Evolutionary conservation across 176 grass and related monocot species (phyloP), one percentile per base, ranked within the genome.

Genomic region (Cenchrus fungigraminus): DNA sequence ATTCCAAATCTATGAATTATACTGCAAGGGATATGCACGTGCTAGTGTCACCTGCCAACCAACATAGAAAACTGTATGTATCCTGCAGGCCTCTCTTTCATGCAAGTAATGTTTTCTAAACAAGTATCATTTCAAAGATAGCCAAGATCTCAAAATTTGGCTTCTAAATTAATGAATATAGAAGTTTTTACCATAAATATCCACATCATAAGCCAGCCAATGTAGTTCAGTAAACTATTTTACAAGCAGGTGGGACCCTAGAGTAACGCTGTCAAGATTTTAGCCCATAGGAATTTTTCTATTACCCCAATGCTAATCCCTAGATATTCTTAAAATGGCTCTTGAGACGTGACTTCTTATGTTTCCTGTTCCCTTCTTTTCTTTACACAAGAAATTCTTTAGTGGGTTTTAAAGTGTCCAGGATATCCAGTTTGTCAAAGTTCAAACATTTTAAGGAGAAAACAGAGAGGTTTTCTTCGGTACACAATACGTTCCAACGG

Each of bases 41-140:
- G 20, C 61, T 46, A 56, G 32, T 19, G 32, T 74, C 17, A 12
- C 15, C 73, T 74, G n/a, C 47, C 51, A 74, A 37, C 19, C 55
- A 71, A 77, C 40, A 55, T 32, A 74, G 6, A 68, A 74, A 47
- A 79, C 3, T 79, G 68, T 28, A 1, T 20, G 1, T 15, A 79
- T 10, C 20, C 67, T 50, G 69, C 5, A 79, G 12, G 58, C 9
- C 67, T 28, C 65, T 14, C 65, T 65, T 16, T 13, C 45, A 71
- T 72, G 49, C 46, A 82, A 50, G 14, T 42, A 86, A 78, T 47
- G 58, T 50, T 87, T 50, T 42, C 1, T n/a, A 79, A 79, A 40
- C 11, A 62, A 60, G 12, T 56, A 60, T 20, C 11, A 15, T 71
- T 47, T 83, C 53, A 84, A 61, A 78, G 68, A 76, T 25, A 67